Conservation (phyloP, 1,284 basidiomycete genomes). For the Ceratobasidium sp. region DNA sequence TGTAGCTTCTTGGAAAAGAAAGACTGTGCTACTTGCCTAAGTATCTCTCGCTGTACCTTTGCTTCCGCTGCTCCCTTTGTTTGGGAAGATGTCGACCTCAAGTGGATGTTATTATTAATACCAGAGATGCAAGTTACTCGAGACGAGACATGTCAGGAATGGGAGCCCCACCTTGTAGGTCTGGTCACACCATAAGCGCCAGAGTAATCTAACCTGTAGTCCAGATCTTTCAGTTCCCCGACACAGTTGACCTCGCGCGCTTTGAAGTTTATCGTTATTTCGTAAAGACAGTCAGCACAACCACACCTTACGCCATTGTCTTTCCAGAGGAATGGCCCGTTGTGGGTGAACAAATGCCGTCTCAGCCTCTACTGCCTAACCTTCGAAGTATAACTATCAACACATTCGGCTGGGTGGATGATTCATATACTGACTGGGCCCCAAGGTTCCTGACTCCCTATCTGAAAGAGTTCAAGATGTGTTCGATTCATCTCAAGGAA, state of each 20-base stretch:
- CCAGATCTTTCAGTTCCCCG: neutral
- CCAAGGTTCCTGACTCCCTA: neutral
- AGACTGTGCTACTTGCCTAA: neutral
- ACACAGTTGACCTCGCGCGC: neutral
- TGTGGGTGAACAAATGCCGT: no score
- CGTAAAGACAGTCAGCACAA: neutral
- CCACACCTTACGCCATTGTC: neutral
- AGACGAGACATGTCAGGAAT: neutral
- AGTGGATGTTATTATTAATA: neutral
- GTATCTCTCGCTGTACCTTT: neutral
- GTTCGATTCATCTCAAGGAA: neutral
- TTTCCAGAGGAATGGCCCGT: neutral
- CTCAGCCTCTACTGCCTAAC: neutral
- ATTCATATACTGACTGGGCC: neutral
- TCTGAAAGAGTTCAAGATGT: neutral
- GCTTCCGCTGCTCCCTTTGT: neutral
- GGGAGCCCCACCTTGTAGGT: no score
- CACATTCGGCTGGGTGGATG: neutral
- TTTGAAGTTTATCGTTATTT: neutral
- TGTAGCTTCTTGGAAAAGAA: neutral
- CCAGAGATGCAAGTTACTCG: neutral
- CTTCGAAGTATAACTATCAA: neutral
- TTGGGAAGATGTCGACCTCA: slow-evolving; percentile 13
- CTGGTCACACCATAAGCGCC: no score
- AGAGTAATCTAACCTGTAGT: neutral